A percentile compares a stretch with the other conserved stretches of the same genome.
phyloP scores from a whole-genome alignment of 768 basidiomycete species.

The Tremella mesenterica region DNA sequence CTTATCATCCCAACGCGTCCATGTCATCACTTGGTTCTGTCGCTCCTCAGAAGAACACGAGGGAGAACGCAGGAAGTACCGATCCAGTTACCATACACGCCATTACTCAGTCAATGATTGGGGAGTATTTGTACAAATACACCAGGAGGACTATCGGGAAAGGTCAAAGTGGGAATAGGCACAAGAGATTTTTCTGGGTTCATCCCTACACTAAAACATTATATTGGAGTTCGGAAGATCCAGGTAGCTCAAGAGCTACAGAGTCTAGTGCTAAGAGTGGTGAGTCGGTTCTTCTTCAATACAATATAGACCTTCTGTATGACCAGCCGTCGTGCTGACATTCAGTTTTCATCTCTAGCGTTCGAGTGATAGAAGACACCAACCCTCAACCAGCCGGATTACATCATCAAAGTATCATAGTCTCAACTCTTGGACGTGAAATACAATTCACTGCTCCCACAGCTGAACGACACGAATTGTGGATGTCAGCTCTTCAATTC shows the following conservation, averaged over 20 bases:
- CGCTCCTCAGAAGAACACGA: background rate
- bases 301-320: too few relatives aligned
- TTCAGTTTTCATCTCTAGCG: slow-evolving; percentile 84
- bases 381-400: slow-evolving; percentile 94
- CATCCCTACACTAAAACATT: slow-evolving; percentile 97
- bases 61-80: slow-evolving; percentile 48
- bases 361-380: slow-evolving; percentile 82
- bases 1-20: slow-evolving; percentile 22
- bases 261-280: slow-evolving; percentile 96
- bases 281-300: slow-evolving; percentile 54
- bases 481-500: slow-evolving; percentile 87
- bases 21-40: slow-evolving; percentile 31
- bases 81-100: slow-evolving; percentile 89
- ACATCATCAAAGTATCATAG: slow-evolving; percentile 82
- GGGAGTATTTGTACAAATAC: slow-evolving; percentile 97
- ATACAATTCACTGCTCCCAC: slow-evolving; percentile 98
- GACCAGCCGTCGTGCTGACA: slow-evolving; percentile 17
- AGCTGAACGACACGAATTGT: slow-evolving; percentile 92
- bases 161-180: slow-evolving; percentile 78
- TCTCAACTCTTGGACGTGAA: slow-evolving; percentile 86
- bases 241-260: slow-evolving; percentile 73
- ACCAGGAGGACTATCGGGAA: slow-evolving; percentile 81
- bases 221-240: slow-evolving; percentile 94
- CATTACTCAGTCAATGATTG: slow-evolving; percentile 99
- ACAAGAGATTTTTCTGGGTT: slow-evolving; percentile 98